phyloP scores from a whole-genome alignment of 73 alveolate species.

The Symbiodinium natans region DNA sequence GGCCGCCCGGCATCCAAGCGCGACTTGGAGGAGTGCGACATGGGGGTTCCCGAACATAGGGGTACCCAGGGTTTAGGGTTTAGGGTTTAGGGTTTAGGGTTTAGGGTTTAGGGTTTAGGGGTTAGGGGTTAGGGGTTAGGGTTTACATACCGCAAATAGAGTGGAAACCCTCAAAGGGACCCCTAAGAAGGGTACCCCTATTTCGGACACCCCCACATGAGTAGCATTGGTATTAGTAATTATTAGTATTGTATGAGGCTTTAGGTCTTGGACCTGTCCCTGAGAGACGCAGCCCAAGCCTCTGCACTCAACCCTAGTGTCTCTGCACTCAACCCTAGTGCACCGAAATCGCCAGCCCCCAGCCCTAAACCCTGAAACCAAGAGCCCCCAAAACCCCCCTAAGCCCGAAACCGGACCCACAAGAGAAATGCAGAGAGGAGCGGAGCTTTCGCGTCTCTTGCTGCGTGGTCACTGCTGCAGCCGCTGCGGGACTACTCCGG shows the following conservation, averaged over 20 bases:
- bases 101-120: no score
- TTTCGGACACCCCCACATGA: neutral
- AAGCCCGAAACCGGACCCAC: neutral
- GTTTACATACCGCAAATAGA: neutral
- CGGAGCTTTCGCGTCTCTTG: neutral
- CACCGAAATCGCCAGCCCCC: neutral
- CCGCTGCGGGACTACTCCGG: neutral
- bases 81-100: neutral
- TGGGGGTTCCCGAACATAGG: no score
- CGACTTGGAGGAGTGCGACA: neutral
- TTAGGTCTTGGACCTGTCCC: no score
- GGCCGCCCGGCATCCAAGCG: neutral
- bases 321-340: no score
- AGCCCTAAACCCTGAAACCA: neutral
- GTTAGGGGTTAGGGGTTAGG: no score
- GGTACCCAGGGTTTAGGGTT: no score
- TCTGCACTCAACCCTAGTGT: no score
- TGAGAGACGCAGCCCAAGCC: no score
- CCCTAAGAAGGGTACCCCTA: no score
- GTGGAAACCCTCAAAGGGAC: neutral
- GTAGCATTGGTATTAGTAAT: no score
- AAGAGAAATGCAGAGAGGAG: neutral
- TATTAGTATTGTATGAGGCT: no score
- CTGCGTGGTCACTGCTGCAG: neutral
- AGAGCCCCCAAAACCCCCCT: neutral